Base-by-base conservation (phyloP, 2,329 filamentous ascomycete species). In the Venturia aucupariae region DNA sequence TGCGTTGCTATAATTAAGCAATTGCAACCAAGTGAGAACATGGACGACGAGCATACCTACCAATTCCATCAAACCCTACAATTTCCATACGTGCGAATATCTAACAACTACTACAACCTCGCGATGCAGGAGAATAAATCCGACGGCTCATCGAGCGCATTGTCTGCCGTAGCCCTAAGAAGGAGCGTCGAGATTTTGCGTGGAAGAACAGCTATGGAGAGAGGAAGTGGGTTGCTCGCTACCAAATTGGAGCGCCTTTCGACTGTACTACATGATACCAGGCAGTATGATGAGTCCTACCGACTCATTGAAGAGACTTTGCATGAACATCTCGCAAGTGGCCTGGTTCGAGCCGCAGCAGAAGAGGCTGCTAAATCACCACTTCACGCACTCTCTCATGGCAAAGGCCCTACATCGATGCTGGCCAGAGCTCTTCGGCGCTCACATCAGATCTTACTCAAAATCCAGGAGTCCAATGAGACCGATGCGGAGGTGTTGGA, bases 71-170 rank as follows among this genome's bases (percentile, higher is more conserved):
- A 62, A 17, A n/a, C n/a, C 4, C 24, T 46, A 15, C 41, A 62
- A 51, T 69, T 67, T 7, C 70, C 69, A 38, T 79, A 84, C 65
- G 81, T 88, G 67, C 89, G 86, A 69, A 82, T 90, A 32, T 90
- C 88, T 0, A 87, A 88, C 68, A 79, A 89, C 3, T 90, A 90
- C 71, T 90, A 87, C 71, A 78, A 84, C n/a, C 79, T 84, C 60
- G 85, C 85, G 70, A 75, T 82, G 22, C 77, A 80, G 55, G 71
- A 84, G 66, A 75, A 79, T 17, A 83, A 82, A 61, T 74, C 76
- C 30, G 68, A 75, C 0, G 75, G 75, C 4, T 78, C 77, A 38
- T 67, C 73, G 0, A 76, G 77, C n/a, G 78, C 80, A 60, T 68
- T 71, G 22, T 77, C 82, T 1, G 73, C 88, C 17, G 80, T 82